Evolutionary conservation across 306 rosid genomes (phyloP), one percentile per base, ranked within the genome.

Genomic region (Ormosia semicastrata): DNA sequence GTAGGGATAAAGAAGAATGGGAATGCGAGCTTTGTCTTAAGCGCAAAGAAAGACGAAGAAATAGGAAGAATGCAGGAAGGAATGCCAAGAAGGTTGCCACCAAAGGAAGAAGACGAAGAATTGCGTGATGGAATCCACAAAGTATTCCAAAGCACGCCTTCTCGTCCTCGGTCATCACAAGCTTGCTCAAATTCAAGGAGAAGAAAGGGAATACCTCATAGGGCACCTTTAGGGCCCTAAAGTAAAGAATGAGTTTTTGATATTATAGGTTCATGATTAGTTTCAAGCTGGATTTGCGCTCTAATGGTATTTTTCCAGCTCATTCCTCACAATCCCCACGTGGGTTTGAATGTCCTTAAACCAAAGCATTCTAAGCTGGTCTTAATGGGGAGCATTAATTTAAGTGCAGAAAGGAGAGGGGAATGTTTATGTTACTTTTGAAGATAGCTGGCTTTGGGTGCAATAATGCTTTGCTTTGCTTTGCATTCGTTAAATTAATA

Each of bases 171-270:
- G 32, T 59, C 74, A 29, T 58, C 30, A 9, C 76, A 66, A 37
- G 47, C 44, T 54, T 80, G 68, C 46, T 88, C 97, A 71, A 90
- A 86, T 84, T 79, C 91, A 85, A 90, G 91, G 70, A 92, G 94
- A 85, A 90, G 97, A 73, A 92, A 92, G 71, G 94, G 97, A 54
- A 79, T 82, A 62, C 97, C 94, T 44, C 91, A 70, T 36, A 90
- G 97, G 79, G 91, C 94, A 70, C 97, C 97, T 82, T 86, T 92
- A 67, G 87, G 92, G 1, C 78, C 89, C 71, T 87, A 83, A 83
- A 60, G 9, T 54, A 1, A 9, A 6, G 2, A 13, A 46, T 10
- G 5, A 8, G 6, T 73, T 41, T 78, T 47, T 50, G 39, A 32
- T 47, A 37, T 56, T 73, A 11, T 58, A 52, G 56, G 39, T 50